phyloP scores from a whole-genome alignment of 768 basidiomycete species.

The Boletus eberwhitei region DNA sequence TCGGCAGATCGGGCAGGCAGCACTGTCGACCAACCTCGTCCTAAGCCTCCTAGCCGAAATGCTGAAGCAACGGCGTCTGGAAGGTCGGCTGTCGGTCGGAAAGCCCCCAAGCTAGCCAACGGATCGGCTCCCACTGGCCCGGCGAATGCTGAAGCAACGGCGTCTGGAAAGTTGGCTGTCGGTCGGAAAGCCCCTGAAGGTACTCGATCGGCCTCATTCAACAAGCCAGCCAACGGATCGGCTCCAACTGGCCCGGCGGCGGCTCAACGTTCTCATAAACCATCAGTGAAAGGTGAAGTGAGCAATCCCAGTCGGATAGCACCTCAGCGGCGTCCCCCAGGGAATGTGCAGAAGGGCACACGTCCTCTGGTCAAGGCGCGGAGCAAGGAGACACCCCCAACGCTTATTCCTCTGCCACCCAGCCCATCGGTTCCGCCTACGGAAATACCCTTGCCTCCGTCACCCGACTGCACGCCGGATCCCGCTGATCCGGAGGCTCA shows the following conservation, averaged over 20 bases:
- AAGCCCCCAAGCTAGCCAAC: background rate
- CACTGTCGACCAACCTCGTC: background rate
- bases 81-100: conserved; percentile 9
- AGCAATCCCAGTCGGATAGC: background rate
- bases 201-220: conserved; percentile 1
- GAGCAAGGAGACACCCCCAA: conserved; percentile 15
- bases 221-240: conserved; percentile 6
- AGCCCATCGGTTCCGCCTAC: conserved; percentile 20
- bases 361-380: conserved; percentile 11
- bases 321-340: conserved; percentile 8
- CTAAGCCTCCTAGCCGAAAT: conserved; percentile 12
- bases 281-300: conserved; percentile 4
- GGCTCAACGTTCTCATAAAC: conserved; percentile 11
- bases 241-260: background rate
- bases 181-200: conserved; percentile 10
- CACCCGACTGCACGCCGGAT: conserved; percentile 11
- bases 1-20: background rate
- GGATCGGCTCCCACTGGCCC: too few relatives aligned
- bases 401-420: conserved; percentile 18
- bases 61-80: background rate
- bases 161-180: background rate
- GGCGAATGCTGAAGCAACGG: background rate
- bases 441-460: conserved; percentile 21
- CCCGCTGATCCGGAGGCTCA: background rate
- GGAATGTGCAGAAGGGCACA: conserved; percentile 7